These are phyloP conservation scores for Nemania abortiva DNA, from an alignment of 2,329 filamentous ascomycete species.

Conservation along the genomic window DNA sequence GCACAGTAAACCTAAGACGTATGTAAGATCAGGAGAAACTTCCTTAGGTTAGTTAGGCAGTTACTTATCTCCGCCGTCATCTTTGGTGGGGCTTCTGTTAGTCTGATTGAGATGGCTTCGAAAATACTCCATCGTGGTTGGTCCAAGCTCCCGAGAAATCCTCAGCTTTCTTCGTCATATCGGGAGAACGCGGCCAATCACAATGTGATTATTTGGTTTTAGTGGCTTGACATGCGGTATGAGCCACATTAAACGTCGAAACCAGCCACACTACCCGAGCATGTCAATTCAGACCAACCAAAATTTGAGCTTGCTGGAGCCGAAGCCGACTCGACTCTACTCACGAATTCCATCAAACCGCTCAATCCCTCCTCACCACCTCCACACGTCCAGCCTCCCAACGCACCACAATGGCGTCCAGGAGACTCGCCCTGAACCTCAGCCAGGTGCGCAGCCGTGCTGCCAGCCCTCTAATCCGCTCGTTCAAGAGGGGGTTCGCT, in stretches of 20 bases:
- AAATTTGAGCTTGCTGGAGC: slow-evolving; percentile 48
- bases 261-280: slow-evolving; percentile 37
- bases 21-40: no score
- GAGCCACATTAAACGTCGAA: slow-evolving; percentile 30
- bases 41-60: no score
- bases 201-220: slow-evolving; percentile 42
- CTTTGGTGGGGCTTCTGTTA: neutral
- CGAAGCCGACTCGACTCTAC: slow-evolving; percentile 48
- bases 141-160: slow-evolving; percentile 27
- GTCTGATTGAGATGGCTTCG: neutral
- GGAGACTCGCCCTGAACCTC: slow-evolving; percentile 96
- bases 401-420: slow-evolving; percentile 82
- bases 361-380: slow-evolving; percentile 60
- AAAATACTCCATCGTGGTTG: slow-evolving; percentile 10
- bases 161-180: slow-evolving; percentile 19
- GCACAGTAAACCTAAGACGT: no score
- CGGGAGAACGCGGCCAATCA: slow-evolving; percentile 43
- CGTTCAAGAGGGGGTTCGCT: slow-evolving; percentile 88
- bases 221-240: slow-evolving; percentile 25
- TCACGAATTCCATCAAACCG: slow-evolving; percentile 63
- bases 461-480: slow-evolving; percentile 81
- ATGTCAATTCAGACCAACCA: slow-evolving; percentile 48
- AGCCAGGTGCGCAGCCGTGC: slow-evolving; percentile 90
- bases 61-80: no score
- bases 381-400: slow-evolving; percentile 58